Evolutionary conservation across 306 rosid genomes (phyloP).

Genomic region (Aeschynomene evenia): DNA sequence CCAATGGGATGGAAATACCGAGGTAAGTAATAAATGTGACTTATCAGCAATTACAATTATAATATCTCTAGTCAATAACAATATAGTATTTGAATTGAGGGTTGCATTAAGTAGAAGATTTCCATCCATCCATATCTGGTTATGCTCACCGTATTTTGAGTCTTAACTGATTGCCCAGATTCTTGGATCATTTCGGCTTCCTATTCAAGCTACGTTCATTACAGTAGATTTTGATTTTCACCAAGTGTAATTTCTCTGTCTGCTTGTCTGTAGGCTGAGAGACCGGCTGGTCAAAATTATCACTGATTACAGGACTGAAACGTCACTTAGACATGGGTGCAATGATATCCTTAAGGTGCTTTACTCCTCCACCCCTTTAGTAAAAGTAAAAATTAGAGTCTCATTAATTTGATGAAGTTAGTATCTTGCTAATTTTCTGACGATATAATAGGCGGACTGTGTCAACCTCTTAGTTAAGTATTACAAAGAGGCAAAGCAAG

Average conservation of each 20-base stretch:
- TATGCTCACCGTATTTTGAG: background rate
- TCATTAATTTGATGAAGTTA: background rate
- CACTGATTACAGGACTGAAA: conserved; percentile 95
- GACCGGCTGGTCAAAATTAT: conserved; percentile 90
- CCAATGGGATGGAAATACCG: conserved; percentile 91
- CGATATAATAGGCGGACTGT: conserved; percentile 72
- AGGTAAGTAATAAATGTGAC: conserved; percentile 54
- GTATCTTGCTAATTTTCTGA: conserved; percentile 30
- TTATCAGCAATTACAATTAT: background rate
- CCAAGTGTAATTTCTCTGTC: conserved; percentile 2
- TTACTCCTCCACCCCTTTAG: background rate
- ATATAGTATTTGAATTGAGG: background rate
- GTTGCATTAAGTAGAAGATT: background rate
- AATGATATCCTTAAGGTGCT: conserved; percentile 91
- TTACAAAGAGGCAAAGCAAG: conserved; percentile 91
- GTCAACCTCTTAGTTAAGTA: conserved; percentile 83
- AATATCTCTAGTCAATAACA: background rate
- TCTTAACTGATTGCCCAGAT: background rate
- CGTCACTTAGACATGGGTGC: conserved; percentile 95
- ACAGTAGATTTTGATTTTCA: conserved; percentile 13
- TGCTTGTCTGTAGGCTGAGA: conserved; percentile 65
- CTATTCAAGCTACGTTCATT: background rate
- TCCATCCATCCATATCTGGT: background rate
- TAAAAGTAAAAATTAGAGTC: conserved; percentile 1
- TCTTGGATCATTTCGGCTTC: conserved; percentile 15